These are phyloP conservation scores for Capsicum pubescens DNA, from an alignment of 257 asterid genomes.

Conservation along the genomic window DNA sequence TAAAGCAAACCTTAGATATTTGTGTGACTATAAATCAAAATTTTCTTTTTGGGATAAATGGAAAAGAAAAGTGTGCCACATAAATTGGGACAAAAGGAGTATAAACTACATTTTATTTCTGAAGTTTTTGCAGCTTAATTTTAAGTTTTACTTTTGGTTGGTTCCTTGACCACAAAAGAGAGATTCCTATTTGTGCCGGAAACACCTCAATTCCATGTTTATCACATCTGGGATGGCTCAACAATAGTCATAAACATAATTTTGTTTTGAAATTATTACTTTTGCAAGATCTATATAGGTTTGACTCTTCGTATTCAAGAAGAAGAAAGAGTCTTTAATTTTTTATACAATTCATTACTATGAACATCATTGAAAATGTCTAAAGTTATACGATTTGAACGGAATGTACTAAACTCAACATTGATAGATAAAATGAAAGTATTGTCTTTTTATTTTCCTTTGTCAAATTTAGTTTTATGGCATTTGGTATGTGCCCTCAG, in stretches of 20 bases:
- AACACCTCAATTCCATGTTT: background rate
- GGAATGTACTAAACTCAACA: background rate
- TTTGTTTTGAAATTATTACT: constrained; percentile 7
- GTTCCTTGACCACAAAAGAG: background rate
- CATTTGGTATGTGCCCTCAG: constrained; percentile 12
- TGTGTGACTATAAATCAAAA: too few relatives aligned
- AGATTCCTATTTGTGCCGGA: constrained; percentile 22
- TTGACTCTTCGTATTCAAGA: background rate
- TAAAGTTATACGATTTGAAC: too few relatives aligned
- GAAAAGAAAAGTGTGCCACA: too few relatives aligned
- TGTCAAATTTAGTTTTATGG: background rate
- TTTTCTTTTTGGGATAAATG: too few relatives aligned
- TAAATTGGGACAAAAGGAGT: too few relatives aligned
- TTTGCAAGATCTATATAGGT: background rate
- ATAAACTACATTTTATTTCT: background rate
- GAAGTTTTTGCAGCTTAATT: background rate
- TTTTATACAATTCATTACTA: background rate
- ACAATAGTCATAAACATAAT: constrained; percentile 25
- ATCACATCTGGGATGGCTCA: background rate
- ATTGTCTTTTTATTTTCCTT: background rate
- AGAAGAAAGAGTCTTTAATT: too few relatives aligned
- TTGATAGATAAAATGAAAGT: constrained; percentile 7
- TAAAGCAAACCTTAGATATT: too few relatives aligned
- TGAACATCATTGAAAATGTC: too few relatives aligned
- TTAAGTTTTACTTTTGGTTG: constrained; percentile 23